phyloP scores from a whole-genome alignment of 192 early-diverging fungal species.

The Podila minutissima region DNA sequence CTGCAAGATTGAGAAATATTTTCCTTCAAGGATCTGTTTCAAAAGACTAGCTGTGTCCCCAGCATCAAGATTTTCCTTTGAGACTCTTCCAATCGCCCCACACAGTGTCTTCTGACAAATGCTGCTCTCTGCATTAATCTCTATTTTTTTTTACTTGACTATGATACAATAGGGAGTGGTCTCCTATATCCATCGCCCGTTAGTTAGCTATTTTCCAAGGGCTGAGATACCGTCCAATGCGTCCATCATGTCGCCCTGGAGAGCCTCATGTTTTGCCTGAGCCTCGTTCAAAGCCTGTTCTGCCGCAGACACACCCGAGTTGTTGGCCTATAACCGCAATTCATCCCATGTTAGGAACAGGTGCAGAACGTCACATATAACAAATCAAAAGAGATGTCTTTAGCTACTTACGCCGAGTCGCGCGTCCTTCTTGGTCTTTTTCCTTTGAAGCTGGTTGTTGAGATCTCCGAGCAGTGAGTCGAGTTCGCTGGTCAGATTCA shows the following conservation, averaged over 20 bases:
- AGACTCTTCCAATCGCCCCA: too few relatives aligned
- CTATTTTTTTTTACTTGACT: too few relatives aligned
- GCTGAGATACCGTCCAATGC: slow-evolving; percentile 45
- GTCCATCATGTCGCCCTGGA: slow-evolving; percentile 44
- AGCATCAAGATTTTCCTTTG: too few relatives aligned
- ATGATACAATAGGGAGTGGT: not conserved
- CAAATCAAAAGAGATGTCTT: too few relatives aligned
- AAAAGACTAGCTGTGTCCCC: too few relatives aligned
- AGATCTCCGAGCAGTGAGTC: slow-evolving; percentile 46
- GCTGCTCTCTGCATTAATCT: too few relatives aligned
- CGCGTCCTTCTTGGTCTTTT: slow-evolving; percentile 42
- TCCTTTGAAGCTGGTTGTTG: slow-evolving; percentile 34
- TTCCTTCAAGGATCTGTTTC: too few relatives aligned
- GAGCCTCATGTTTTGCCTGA: slow-evolving; percentile 33
- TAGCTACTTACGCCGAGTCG: not conserved
- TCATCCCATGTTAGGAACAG: not conserved
- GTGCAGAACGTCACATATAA: not conserved
- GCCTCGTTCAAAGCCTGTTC: slow-evolving; percentile 38
- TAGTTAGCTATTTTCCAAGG: slow-evolving; percentile 25
- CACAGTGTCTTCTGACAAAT: too few relatives aligned
- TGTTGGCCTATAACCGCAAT: not conserved
- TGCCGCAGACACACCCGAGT: slow-evolving; percentile 3
- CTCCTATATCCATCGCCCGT: too few relatives aligned
- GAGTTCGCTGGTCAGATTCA: slow-evolving; percentile 38
- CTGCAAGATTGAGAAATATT: too few relatives aligned